These are phyloP conservation scores for Pugionium cornutum DNA, from an alignment of 345 rosid genomes.

Conservation along the genomic window DNA sequence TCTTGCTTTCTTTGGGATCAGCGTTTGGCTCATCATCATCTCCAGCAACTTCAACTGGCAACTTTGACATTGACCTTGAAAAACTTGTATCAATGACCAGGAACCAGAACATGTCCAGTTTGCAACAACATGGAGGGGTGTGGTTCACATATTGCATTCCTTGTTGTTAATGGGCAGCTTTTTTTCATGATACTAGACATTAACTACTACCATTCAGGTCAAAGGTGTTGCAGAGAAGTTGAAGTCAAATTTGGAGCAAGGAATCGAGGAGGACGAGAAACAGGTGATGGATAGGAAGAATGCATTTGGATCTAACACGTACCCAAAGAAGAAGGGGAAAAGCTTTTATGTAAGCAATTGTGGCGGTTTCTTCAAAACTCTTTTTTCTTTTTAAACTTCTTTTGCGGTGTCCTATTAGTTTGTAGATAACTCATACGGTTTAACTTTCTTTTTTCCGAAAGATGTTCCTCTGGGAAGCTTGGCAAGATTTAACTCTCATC, in stretches of 20 bases:
- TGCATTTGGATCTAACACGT: conserved; percentile 88
- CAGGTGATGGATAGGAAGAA: conserved; percentile 66
- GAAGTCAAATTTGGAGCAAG: conserved; percentile 64
- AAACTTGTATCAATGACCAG: conserved; percentile 77
- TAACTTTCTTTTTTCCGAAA: conserved; percentile 33
- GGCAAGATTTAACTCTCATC: conserved; percentile 96
- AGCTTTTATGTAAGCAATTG: conserved; percentile 60
- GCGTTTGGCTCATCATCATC: conserved; percentile 46
- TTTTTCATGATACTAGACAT: conserved; percentile 5
- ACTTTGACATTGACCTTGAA: conserved; percentile 69
- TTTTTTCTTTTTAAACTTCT: background rate
- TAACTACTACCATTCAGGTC: conserved; percentile 47
- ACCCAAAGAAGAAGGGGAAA: conserved; percentile 85
- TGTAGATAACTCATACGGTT: conserved; percentile 20
- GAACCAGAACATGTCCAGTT: conserved; percentile 62
- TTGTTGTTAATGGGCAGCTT: background rate
- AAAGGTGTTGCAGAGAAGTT: conserved; percentile 68
- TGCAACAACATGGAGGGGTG: conserved; percentile 79
- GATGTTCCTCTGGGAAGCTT: conserved; percentile 99
- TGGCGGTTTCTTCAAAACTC: background rate
- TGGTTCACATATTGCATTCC: conserved; percentile 31
- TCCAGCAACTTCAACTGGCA: conserved; percentile 51
- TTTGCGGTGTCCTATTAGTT: background rate
- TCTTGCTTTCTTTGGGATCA: conserved; percentile 9
- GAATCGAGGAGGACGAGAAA: conserved; percentile 63